These are phyloP conservation scores for Sporisorium graminicola DNA, from an alignment of 1,284 basidiomycete species.

Conservation along the genomic window DNA sequence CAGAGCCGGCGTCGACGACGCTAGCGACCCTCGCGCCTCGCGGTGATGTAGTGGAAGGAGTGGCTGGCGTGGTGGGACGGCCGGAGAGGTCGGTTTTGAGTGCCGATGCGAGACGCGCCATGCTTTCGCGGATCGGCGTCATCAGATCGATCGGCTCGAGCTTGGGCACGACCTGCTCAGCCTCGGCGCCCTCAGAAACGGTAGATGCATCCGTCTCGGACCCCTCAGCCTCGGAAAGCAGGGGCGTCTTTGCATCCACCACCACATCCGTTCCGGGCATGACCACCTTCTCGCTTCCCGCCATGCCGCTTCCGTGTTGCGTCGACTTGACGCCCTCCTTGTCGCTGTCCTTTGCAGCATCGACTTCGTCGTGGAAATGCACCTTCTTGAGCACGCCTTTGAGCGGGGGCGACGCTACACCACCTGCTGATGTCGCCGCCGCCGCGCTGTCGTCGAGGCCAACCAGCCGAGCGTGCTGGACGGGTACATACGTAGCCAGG, in stretches of 20 bases:
- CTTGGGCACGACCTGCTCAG: conserved; percentile 6
- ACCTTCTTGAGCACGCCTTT: conserved; percentile 59
- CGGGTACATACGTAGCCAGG: conserved; percentile 38
- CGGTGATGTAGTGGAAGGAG: background rate
- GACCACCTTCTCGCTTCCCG: conserved; percentile 29
- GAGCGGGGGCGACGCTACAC: conserved; percentile 9
- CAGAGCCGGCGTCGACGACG: conserved; percentile 50
- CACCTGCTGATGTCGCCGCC: no score
- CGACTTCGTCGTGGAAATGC: conserved; percentile 55
- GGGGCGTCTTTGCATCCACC: conserved; percentile 36
- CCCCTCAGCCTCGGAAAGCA: conserved; percentile 19
- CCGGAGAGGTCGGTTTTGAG: conserved; percentile 41
- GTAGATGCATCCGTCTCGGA: conserved; percentile 14
- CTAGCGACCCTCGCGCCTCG: conserved; percentile 16
- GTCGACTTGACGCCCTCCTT: conserved; percentile 43
- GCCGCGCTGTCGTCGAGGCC: background rate
- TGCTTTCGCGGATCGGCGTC: conserved; percentile 51
- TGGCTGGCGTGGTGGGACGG: background rate
- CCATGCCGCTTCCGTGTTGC: conserved; percentile 20
- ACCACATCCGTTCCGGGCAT: conserved; percentile 40
- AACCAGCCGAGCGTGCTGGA: conserved; percentile 15
- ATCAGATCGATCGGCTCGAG: conserved; percentile 61
- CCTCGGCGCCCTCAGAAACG: conserved; percentile 7
- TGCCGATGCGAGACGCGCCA: conserved; percentile 47
- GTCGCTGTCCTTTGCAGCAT: conserved; percentile 15